Conservation (phyloP, 441 rosid species). For the Lepidium campestre region DNA sequence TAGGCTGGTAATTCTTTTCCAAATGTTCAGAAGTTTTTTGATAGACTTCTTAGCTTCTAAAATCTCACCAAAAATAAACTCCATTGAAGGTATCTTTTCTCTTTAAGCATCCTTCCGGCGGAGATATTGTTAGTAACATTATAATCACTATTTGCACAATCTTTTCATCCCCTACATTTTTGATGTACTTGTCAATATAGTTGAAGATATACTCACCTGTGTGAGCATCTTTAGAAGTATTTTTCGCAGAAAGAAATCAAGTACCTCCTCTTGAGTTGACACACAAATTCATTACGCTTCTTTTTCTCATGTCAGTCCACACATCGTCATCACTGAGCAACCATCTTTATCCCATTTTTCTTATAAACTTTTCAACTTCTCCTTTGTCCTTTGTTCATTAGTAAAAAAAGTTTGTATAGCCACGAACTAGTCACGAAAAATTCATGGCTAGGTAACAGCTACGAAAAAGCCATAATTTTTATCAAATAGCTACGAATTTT, state of each 20-base stretch:
- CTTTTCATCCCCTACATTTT: not conserved
- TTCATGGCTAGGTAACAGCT: too few species aligned
- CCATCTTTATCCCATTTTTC: not conserved
- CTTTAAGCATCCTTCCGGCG: not conserved
- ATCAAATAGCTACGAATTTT: too few species aligned
- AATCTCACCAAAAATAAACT: not conserved
- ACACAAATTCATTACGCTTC: not conserved
- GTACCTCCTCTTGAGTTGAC: not conserved
- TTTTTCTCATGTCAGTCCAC: not conserved
- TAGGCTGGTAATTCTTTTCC: not conserved
- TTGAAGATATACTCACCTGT: not conserved
- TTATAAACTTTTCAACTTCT: not conserved
- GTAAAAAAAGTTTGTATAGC: too few species aligned
- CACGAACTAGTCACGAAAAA: too few species aligned
- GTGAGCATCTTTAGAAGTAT: not conserved
- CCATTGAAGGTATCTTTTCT: not conserved
- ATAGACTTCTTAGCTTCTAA: not conserved
- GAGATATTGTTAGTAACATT: not conserved
- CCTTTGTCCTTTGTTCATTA: not conserved
- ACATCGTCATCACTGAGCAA: not conserved
- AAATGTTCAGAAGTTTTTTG: not conserved
- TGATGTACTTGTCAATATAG: not conserved
- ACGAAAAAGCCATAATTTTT: too few species aligned
- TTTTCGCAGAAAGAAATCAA: not conserved
- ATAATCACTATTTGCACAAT: not conserved